phyloP scores from a whole-genome alignment of 495 filamentous ascomycete species.

The Aspergillus sparsus region DNA sequence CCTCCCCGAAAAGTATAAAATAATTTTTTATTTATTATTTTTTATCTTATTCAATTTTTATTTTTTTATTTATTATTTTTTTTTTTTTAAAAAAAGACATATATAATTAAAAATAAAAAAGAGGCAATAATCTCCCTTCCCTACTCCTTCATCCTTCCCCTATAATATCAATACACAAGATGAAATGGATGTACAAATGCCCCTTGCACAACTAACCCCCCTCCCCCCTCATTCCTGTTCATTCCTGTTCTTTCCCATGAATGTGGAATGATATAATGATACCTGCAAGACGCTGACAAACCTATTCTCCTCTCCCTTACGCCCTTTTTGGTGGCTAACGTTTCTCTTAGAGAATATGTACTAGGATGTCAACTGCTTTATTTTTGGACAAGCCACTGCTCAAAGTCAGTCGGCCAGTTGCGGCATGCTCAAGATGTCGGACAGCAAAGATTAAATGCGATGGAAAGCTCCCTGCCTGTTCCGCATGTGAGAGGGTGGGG shows the following conservation, averaged over 20 bases:
- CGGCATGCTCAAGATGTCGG: constrained; percentile 89
- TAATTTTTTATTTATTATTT: too few species aligned
- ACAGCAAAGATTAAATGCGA: constrained; percentile 95
- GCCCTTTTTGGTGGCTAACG: constrained; percentile 1
- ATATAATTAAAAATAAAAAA: too few species aligned
- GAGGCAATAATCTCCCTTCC: too few species aligned
- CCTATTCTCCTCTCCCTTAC: neutral
- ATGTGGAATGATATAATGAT: neutral
- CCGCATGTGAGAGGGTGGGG: constrained; percentile 84
- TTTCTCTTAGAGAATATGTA: constrained; percentile 23
- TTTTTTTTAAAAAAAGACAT: neutral
- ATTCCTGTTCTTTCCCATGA: neutral
- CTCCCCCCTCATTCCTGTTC: neutral
- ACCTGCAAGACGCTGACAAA: neutral
- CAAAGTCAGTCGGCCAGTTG: constrained; percentile 86
- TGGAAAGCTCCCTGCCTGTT: constrained; percentile 90
- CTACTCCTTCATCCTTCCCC: neutral
- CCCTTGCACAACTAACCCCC: neutral
- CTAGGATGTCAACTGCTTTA: constrained; percentile 33
- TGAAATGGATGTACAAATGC: neutral
- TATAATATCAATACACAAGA: neutral
- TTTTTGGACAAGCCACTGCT: constrained; percentile 74
- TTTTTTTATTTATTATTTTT: neutral
- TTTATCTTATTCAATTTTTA: too few species aligned
- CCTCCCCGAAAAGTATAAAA: too few species aligned